These are phyloP conservation scores for Globisporangium nodosum DNA, from an alignment of 352 stramenopile species.

Conservation along the genomic window DNA sequence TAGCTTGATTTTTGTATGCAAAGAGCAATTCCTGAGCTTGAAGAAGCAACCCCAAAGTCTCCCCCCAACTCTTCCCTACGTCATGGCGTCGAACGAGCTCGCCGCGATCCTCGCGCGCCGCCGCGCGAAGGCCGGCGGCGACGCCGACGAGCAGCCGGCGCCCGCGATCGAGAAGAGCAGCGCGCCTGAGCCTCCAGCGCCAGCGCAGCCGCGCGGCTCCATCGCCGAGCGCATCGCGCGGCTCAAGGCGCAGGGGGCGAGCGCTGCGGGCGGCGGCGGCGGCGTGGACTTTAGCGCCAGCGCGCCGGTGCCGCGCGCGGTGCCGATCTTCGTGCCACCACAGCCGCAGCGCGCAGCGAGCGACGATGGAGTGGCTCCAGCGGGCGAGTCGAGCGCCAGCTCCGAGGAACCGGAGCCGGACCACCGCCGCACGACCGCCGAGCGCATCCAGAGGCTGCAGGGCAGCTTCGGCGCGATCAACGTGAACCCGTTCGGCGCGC, in stretches of 20 bases:
- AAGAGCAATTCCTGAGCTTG: neutral
- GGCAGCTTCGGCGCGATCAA: slow-evolving; percentile 78
- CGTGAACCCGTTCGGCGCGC: slow-evolving; percentile 59
- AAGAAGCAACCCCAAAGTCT: neutral
- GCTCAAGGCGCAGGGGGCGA: slow-evolving; percentile 61
- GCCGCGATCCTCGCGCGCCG: slow-evolving; percentile 75
- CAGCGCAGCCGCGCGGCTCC: slow-evolving; percentile 27
- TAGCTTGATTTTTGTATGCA: too few relatives aligned
- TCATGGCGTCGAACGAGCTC: slow-evolving; percentile 79
- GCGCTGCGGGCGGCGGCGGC: slow-evolving; percentile 8
- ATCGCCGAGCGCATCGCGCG: slow-evolving; percentile 77
- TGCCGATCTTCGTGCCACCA: slow-evolving; percentile 14
- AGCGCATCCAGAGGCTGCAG: slow-evolving; percentile 73
- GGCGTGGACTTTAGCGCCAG: slow-evolving; percentile 4
- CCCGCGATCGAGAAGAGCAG: slow-evolving; percentile 27
- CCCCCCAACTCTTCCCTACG: neutral
- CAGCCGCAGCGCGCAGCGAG: slow-evolving; percentile 11
- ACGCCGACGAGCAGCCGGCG: slow-evolving; percentile 17
- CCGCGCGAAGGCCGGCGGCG: slow-evolving; percentile 60
- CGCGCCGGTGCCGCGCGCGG: slow-evolving; percentile 6
- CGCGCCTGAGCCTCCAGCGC: slow-evolving; percentile 9
- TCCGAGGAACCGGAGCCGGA: slow-evolving; percentile 1
- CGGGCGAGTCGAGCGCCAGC: slow-evolving; percentile 1
- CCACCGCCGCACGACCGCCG: slow-evolving; percentile 24
- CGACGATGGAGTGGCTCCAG: neutral